Evolutionary conservation across 2,329 filamentous ascomycete genomes (phyloP).

Genomic region (Venturia aucupariae): DNA sequence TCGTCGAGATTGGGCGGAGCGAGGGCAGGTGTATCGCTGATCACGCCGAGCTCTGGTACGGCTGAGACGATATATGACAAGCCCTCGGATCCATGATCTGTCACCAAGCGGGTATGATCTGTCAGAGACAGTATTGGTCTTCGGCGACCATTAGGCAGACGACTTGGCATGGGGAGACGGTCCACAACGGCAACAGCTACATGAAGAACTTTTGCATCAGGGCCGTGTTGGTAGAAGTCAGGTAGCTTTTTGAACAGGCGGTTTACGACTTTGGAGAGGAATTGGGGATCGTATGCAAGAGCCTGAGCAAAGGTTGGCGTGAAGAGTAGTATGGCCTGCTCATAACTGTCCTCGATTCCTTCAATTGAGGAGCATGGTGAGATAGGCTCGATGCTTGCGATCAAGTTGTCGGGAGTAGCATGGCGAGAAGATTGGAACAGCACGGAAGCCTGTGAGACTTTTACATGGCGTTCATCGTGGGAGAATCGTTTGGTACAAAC

Average conservation of each 20-base stretch:
- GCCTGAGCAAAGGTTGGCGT: conserved; percentile 10
- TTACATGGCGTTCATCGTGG: neutral
- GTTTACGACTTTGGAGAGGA: neutral
- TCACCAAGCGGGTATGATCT: too few relatives aligned
- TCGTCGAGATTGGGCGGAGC: neutral
- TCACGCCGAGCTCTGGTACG: neutral
- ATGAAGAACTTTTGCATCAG: neutral
- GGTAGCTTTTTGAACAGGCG: neutral
- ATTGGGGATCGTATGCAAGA: conserved; percentile 1
- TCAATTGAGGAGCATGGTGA: neutral
- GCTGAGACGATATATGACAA: conserved; percentile 22
- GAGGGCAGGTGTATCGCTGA: neutral
- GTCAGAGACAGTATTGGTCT: neutral
- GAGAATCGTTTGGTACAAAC: neutral
- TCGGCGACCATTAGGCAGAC: conserved; percentile 14
- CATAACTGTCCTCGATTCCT: neutral
- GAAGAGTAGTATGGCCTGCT: conserved; percentile 7
- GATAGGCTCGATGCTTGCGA: conserved; percentile 3
- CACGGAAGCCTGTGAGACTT: neutral
- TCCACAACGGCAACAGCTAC: conserved; percentile 26
- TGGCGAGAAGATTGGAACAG: neutral
- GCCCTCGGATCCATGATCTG: conserved; percentile 25
- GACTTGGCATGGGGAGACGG: conserved; percentile 23
- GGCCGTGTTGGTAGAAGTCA: neutral
- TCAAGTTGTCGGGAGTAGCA: neutral